Evolutionary conservation across 2,329 filamentous ascomycete genomes (phyloP).

Genomic region (Tolypocladium pustulatum): DNA sequence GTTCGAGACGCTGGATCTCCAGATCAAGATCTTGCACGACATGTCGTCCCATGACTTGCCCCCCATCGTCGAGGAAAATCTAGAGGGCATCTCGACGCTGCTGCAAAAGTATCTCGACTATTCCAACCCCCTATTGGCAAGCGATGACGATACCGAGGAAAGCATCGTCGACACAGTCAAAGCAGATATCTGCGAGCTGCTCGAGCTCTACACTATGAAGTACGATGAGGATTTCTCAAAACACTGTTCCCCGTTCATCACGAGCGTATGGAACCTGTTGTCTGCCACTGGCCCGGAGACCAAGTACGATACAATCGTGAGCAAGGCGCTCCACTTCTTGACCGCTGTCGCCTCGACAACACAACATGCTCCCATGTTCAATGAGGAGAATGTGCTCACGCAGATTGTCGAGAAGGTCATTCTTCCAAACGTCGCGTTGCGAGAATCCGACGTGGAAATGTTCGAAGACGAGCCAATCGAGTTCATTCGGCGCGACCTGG

Average conservation of each 20-base stretch:
- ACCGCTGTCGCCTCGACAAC: slow-evolving; percentile 75
- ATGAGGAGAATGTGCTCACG: slow-evolving; percentile 65
- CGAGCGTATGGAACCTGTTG: slow-evolving; percentile 81
- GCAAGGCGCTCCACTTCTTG: slow-evolving; percentile 87
- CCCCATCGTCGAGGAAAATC: slow-evolving; percentile 85
- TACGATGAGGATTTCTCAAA: slow-evolving; percentile 88
- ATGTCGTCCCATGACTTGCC: slow-evolving; percentile 96
- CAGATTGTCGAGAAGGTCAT: slow-evolving; percentile 96
- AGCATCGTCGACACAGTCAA: slow-evolving; percentile 79
- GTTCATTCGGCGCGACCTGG: slow-evolving; percentile 88
- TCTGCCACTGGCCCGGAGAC: slow-evolving; percentile 79
- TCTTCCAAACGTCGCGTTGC: slow-evolving; percentile 79
- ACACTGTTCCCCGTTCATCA: slow-evolving; percentile 74
- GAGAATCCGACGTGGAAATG: slow-evolving; percentile 88
- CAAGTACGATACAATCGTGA: slow-evolving; percentile 90
- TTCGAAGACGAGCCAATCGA: slow-evolving; percentile 99
- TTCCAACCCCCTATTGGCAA: slow-evolving; percentile 70
- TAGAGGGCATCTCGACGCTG: slow-evolving; percentile 63
- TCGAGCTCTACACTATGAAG: slow-evolving; percentile 87
- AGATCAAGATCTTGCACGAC: slow-evolving; percentile 90
- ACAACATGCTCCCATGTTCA: slow-evolving; percentile 76
- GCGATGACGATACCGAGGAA: slow-evolving; percentile 81
- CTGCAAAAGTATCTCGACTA: slow-evolving; percentile 92
- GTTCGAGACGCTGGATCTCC: slow-evolving; percentile 76
- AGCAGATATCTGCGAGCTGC: slow-evolving; percentile 82